Conservation (phyloP, 306 rosid genomes). For the Erythrophleum fordii region DNA sequence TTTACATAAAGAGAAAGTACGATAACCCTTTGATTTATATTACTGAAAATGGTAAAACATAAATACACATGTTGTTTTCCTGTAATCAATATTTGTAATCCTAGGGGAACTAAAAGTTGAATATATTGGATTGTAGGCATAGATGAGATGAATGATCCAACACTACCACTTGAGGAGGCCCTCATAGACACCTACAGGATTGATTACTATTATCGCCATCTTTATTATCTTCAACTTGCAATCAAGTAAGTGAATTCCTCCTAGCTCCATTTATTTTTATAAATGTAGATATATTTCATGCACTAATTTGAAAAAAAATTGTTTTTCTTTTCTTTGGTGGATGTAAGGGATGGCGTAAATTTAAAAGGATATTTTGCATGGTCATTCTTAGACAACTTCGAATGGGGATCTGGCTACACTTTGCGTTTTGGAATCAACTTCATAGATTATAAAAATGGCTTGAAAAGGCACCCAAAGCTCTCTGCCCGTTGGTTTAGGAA, state of each 20-base stretch:
- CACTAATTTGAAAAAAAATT: background rate
- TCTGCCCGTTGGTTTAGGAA: background rate
- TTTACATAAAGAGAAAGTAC: background rate
- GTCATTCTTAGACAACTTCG: background rate
- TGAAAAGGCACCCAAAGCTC: background rate
- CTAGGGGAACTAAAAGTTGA: background rate
- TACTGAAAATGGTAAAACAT: background rate
- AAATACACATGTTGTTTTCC: background rate
- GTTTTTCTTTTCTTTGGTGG: too few relatives aligned
- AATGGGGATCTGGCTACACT: background rate
- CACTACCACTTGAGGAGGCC: conserved; percentile 13
- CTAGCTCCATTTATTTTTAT: background rate
- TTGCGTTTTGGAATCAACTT: background rate
- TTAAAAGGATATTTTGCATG: background rate
- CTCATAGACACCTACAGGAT: background rate
- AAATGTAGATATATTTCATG: background rate
- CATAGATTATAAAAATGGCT: background rate
- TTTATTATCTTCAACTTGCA: background rate
- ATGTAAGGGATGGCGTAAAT: background rate
- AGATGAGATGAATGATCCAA: background rate
- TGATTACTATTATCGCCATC: background rate
- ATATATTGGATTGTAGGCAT: background rate
- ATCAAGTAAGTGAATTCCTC: background rate
- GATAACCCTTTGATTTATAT: background rate
- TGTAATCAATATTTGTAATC: background rate